Conservation (phyloP, 1,139 yeast genomes). For the Kazachstania sp. region DNA sequence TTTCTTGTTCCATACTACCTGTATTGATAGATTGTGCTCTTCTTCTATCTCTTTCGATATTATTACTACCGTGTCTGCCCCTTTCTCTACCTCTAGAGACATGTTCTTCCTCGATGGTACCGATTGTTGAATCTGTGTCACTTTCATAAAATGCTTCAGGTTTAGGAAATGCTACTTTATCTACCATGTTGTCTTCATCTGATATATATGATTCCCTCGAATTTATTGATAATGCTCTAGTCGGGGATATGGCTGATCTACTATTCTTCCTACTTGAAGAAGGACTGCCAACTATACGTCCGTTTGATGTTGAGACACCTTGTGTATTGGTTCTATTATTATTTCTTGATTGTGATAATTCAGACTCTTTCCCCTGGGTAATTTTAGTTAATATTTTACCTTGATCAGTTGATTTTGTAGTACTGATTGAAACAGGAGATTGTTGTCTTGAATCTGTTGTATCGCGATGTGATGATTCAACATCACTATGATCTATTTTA, state of each 20-base stretch:
- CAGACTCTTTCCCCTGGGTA: slow-evolving; percentile 5
- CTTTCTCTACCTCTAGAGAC: background rate
- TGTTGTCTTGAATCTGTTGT: background rate
- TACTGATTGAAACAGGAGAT: background rate
- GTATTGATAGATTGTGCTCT: slow-evolving; percentile 2
- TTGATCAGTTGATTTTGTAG: background rate
- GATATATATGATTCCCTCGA: slow-evolving; percentile 15
- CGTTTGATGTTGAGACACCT: background rate
- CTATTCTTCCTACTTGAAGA: slow-evolving; percentile 8
- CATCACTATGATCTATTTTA: background rate
- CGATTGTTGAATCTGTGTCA: background rate
- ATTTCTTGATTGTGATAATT: slow-evolving; percentile 5
- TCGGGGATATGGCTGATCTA: slow-evolving; percentile 14
- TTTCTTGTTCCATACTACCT: background rate
- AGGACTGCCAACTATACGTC: background rate
- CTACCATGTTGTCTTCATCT: slow-evolving; percentile 14
- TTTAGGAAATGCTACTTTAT: slow-evolving; percentile 1
- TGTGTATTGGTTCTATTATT: background rate
- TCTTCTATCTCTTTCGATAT: slow-evolving; percentile 1
- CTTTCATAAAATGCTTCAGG: background rate
- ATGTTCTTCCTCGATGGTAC: background rate
- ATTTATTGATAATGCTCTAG: slow-evolving; percentile 10
- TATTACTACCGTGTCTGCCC: background rate
- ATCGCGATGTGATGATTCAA: background rate
- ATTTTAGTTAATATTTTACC: slow-evolving; percentile 7